Conservation (phyloP, 331 rosid genomes). For the Cydonia oblonga region DNA sequence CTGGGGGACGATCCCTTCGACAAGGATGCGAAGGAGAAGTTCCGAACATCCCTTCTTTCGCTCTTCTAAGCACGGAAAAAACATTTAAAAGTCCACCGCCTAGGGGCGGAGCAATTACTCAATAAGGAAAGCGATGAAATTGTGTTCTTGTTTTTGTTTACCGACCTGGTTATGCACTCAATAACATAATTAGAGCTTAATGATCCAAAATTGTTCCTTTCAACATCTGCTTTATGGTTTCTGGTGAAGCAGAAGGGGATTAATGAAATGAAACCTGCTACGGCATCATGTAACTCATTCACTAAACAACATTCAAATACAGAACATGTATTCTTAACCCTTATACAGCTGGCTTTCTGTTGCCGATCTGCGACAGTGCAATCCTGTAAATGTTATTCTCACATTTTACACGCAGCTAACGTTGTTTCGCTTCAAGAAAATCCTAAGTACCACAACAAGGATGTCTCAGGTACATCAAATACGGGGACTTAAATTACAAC, state of each 20-base stretch:
- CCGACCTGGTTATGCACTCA: too few species aligned
- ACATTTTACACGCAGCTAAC: background rate
- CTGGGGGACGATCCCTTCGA: background rate
- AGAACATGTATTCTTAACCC: constrained; percentile 12
- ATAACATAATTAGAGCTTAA: too few species aligned
- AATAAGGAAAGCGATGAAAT: background rate
- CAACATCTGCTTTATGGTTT: background rate
- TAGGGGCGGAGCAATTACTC: background rate
- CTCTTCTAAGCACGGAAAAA: background rate
- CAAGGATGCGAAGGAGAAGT: background rate
- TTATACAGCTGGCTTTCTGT: constrained; percentile 9
- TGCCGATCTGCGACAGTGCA: constrained; percentile 1
- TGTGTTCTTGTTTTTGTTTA: background rate
- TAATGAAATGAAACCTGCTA: background rate
- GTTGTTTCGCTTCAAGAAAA: background rate
- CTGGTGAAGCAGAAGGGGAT: background rate
- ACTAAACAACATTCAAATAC: background rate
- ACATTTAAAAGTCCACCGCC: background rate
- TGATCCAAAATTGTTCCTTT: too few species aligned
- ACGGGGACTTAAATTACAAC: background rate
- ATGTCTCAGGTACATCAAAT: background rate
- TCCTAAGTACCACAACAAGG: background rate
- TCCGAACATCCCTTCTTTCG: background rate
- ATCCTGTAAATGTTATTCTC: constrained; percentile 4
- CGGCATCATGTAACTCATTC: background rate